Conservation (phyloP, 257 asterid species). For the Solanum okadae region DNA sequence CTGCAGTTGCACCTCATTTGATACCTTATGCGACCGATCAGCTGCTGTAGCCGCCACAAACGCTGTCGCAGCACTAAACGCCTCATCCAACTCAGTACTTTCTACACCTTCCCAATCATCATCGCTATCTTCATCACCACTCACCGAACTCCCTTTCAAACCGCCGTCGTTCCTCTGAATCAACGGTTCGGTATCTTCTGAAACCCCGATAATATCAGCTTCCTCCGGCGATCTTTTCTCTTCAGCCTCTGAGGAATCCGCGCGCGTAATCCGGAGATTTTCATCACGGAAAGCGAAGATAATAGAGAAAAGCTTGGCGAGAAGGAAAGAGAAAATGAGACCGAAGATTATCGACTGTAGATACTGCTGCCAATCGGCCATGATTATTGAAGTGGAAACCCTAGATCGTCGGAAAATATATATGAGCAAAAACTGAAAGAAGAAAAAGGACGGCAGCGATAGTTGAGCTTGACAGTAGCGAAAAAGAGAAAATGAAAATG, state of each 20-base stretch:
- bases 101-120: slow-evolving; percentile 99
- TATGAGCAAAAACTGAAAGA: background rate
- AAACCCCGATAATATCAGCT: slow-evolving; percentile 1
- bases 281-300: slow-evolving; percentile 87
- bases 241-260: slow-evolving; percentile 26
- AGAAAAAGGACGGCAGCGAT: background rate
- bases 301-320: slow-evolving; percentile 81
- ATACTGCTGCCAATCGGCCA: slow-evolving; percentile 69
- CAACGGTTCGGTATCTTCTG: slow-evolving; percentile 44
- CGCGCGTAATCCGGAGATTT: slow-evolving; percentile 72
- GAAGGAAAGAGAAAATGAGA: slow-evolving; percentile 68
- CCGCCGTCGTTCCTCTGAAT: slow-evolving; percentile 11
- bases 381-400: slow-evolving; percentile 4
- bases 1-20: slow-evolving; percentile 84
- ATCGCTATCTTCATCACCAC: slow-evolving; percentile 22
- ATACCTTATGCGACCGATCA: slow-evolving; percentile 57
- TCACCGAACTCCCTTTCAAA: background rate
- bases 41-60: slow-evolving; percentile 94
- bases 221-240: slow-evolving; percentile 7
- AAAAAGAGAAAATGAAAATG: background rate
- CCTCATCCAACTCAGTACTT: slow-evolving; percentile 92
- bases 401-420: background rate
- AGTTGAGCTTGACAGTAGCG: background rate
- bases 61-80: slow-evolving; percentile 91
- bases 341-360: slow-evolving; percentile 67